Evolutionary conservation across 2,329 filamentous ascomycete species (phyloP), one percentile per base, ranked within the genome.

Genomic region (Leptodontidium sp.): DNA sequence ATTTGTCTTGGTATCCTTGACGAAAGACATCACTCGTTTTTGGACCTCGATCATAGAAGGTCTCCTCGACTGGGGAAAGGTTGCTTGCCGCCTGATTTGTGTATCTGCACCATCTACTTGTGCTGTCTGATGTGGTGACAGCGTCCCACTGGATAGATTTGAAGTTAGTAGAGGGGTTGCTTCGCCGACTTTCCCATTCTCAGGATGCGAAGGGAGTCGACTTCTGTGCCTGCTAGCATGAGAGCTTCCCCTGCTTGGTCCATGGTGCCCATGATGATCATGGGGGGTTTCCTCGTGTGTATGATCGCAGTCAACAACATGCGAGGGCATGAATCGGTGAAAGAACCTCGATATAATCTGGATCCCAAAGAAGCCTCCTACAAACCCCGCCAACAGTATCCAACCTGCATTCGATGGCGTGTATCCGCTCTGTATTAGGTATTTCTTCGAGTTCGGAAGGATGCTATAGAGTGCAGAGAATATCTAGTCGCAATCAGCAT

Each of bases 391-490:
- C 77, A 94, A 90, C 76, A 94, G 83, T 40, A 89, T 81, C 75
- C 92, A 86, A 15, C 90, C 90, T 6, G 94, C 93, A 1, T 81
- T 78, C 70, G 90, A 87, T 2, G 92, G 84, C 8, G 87, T 85
- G 80, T 90, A 90, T 17, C 89, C 90, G 63, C 89, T 91, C 65
- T 89, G 84, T 68, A 86, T 83, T 3, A 99, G 85, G 77, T 97
- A 97, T 49, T 84, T 84, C 77, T 91, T 94, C 1, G 95, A 90
- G 24, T 93, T 93, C 11, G 95, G 95, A 8, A 98, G 86, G 92
- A 98, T 98, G 80, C 90, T 96, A 80, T 94, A 97, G 38, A 98
- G 82, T 1, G 95, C 90, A 45, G 94, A 97, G 80, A 97, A 98
- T 50, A 63, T 63, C 65, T 67, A 35, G 9, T 43, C 97, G 87